phyloP scores from a whole-genome alignment of 495 filamentous ascomycete species.

The Trichocladium uniseriatum region DNA sequence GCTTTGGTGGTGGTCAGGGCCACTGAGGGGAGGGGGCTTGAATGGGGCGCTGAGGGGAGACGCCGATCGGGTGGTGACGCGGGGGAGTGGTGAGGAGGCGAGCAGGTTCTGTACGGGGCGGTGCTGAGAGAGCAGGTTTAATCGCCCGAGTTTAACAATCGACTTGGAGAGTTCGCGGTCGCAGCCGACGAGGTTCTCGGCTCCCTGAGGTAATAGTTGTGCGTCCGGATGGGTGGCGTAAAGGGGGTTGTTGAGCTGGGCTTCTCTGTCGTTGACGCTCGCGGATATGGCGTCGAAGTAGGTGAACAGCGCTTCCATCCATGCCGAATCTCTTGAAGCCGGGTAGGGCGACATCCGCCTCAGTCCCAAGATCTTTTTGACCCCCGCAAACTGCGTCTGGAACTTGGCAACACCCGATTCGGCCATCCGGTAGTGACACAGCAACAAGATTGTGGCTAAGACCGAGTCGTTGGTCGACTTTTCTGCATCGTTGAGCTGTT shows the following conservation, averaged over 20 bases:
- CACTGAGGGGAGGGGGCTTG: slow-evolving; percentile 30
- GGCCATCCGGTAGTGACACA: slow-evolving; percentile 89
- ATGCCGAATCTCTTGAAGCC: slow-evolving; percentile 59
- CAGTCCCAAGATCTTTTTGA: slow-evolving; percentile 83
- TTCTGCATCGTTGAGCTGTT: slow-evolving; percentile 64
- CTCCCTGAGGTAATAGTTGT: slow-evolving; percentile 45
- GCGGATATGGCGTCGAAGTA: slow-evolving; percentile 94
- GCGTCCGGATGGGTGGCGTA: slow-evolving; percentile 60
- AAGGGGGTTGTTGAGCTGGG: slow-evolving; percentile 63
- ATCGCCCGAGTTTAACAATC: slow-evolving; percentile 65
- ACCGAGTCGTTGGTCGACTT: slow-evolving; percentile 77
- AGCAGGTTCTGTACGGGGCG: slow-evolving; percentile 41
- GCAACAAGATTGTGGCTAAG: slow-evolving; percentile 74
- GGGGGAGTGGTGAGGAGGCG: slow-evolving; percentile 21
- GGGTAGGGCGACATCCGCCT: slow-evolving; percentile 56
- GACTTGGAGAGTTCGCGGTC: slow-evolving; percentile 72
- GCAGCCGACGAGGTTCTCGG: slow-evolving; percentile 80
- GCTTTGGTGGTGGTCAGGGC: slow-evolving; percentile 8
- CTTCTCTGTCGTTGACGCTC: slow-evolving; percentile 83
- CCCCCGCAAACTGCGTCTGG: slow-evolving; percentile 86
- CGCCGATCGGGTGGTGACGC: slow-evolving; percentile 9
- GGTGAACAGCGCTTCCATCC: slow-evolving; percentile 94
- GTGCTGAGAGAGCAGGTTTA: slow-evolving; percentile 84
- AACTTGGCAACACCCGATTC: slow-evolving; percentile 88
- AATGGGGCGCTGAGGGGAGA: slow-evolving; percentile 42